Conservation (phyloP, 768 basidiomycete genomes). For the Lentinus tigrinus region DNA sequence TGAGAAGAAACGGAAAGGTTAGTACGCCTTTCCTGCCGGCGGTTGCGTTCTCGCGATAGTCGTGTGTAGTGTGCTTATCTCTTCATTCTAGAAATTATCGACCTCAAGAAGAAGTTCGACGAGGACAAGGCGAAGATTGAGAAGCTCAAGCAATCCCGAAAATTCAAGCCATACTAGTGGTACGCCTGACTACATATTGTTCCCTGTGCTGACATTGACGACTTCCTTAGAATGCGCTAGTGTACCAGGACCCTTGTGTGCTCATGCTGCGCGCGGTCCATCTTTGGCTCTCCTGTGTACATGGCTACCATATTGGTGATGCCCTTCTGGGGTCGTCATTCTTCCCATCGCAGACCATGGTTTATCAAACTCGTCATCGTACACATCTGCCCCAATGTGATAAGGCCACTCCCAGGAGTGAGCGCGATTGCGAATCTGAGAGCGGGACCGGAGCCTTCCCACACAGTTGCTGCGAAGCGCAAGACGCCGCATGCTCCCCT, state of each 20-base stretch:
- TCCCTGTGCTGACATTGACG: no score
- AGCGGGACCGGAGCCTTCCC: conserved; percentile 5
- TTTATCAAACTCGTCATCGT: no score
- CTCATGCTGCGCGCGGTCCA: no score
- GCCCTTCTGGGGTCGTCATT: no score
- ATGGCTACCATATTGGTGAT: no score
- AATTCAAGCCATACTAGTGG: conserved; percentile 81
- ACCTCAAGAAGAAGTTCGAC: conserved; percentile 78
- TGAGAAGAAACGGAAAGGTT: conserved; percentile 85
- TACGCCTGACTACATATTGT: no score
- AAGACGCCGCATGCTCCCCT: conserved; percentile 5
- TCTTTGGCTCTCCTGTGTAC: no score
- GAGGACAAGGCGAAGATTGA: conserved; percentile 85
- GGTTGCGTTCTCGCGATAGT: conserved; percentile 1
- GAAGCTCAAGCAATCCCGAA: conserved; percentile 71
- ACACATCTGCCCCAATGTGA: conserved; percentile 3
- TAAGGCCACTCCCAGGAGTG: conserved; percentile 1
- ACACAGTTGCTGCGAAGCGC: conserved; percentile 3
- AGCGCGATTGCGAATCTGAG: background rate
- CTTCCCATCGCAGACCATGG: no score
- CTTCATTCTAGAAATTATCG: conserved; percentile 44
- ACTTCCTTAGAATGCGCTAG: no score
- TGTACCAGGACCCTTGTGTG: no score
- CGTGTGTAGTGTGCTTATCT: conserved; percentile 18
- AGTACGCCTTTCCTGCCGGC: conserved; percentile 20